Evolutionary conservation across 2,329 filamentous ascomycete genomes (phyloP), one percentile per base, ranked within the genome.

Genomic region (Pseudogymnoascus sp.): DNA sequence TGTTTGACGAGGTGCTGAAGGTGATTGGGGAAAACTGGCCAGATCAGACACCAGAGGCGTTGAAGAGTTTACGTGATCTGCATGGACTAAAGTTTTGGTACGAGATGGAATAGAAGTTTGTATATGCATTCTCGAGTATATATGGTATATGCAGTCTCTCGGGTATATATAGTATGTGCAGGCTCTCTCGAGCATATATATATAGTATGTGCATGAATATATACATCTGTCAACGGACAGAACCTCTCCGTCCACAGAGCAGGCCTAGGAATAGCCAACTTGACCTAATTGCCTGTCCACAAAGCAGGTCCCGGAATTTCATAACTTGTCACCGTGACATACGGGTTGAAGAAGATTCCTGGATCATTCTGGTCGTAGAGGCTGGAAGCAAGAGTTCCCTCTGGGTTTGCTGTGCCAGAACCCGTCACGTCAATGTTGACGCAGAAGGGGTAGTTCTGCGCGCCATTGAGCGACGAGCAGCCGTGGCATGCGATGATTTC

Each of bases 371-470:
- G 35, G 23, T 62, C 67, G 37, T 71, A 71, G n/a, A 63, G 67
- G 42, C 69, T 68, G 1, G 70, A 66, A 53, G 68, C 69, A 62
- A 70, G 64, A 7, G 67, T 70, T 50, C 68, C 68, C 26, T 31
- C 64, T 0, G 69, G 69, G n/a, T 72, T 62, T 56, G 67, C 68
- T 31, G 73, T 65, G 31, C 69, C 68, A 53, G 69, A 68, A 26
- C 76, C 76, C 46, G 69, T 72, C 33, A 78, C 73, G 63, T 75
- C 70, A 37, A 78, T 68, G 65, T 77, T 77, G 35, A 77, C 68
- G 65, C 77, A 79, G 70, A 77, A 74, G 7, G 77, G 76, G 64
- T 79, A 79, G 56, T 73, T 72, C 68, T 79, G 77, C 1, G 77
- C 77, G 26, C 76, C 76, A 59, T 76, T 74, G 10, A 66, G 37